These are phyloP conservation scores for Cucurbita pepo DNA, from an alignment of 306 rosid species.

Conservation along the genomic window DNA sequence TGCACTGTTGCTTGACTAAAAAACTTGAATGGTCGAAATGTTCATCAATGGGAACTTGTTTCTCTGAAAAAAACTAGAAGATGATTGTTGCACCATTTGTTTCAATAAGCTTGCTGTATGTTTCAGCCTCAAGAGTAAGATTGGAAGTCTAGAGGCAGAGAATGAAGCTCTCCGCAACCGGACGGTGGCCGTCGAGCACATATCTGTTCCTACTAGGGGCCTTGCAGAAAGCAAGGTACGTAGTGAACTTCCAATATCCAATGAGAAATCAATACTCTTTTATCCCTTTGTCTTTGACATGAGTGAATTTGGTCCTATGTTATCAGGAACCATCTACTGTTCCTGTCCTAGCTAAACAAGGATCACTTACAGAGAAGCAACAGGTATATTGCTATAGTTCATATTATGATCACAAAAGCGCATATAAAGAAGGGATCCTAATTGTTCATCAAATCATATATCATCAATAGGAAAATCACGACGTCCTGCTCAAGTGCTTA, in stretches of 20 bases:
- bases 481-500: slow-evolving; percentile 67
- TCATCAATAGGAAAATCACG: slow-evolving; percentile 60
- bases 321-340: slow-evolving; percentile 43
- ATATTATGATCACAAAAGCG: not conserved
- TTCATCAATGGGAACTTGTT: not conserved
- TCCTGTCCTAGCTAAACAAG: slow-evolving; percentile 46
- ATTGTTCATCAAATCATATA: slow-evolving; percentile 1
- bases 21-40: not conserved
- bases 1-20: not conserved
- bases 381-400: slow-evolving; percentile 36
- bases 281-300: slow-evolving; percentile 1
- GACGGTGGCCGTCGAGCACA: slow-evolving; percentile 27
- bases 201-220: slow-evolving; percentile 14
- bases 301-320: not conserved
- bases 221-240: slow-evolving; percentile 31
- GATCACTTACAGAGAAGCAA: slow-evolving; percentile 73
- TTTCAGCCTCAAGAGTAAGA: slow-evolving; percentile 52
- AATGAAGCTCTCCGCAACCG: slow-evolving; percentile 42
- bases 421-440: not conserved
- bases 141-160: slow-evolving; percentile 47
- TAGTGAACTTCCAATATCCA: not conserved
- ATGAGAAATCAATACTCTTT: not conserved
- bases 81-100: not conserved
- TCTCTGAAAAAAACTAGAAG: not conserved
- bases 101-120: not conserved